Evolutionary conservation across 2,329 filamentous ascomycete species (phyloP).

Genomic region (Alternaria dauci): DNA sequence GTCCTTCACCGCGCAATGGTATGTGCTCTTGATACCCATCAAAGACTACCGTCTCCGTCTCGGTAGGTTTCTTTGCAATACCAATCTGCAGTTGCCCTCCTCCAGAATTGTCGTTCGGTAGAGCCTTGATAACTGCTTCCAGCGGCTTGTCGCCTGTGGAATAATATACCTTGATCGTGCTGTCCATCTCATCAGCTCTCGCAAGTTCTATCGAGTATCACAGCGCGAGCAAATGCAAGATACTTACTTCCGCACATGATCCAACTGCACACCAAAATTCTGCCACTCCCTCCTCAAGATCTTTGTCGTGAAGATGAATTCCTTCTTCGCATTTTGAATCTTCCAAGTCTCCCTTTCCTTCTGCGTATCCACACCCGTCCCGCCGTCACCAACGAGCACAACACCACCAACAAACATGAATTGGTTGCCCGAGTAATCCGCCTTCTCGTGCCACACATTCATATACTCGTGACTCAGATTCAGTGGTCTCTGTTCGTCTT

Average conservation of each 20-base stretch:
- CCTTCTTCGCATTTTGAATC: no score
- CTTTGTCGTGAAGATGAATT: no score
- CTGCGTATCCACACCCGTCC: slow-evolving; percentile 25
- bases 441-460: slow-evolving; percentile 37
- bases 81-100: slow-evolving; percentile 40
- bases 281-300: slow-evolving; percentile 25
- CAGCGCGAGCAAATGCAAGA: not conserved
- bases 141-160: no score
- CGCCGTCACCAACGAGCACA: slow-evolving; percentile 32
- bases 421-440: slow-evolving; percentile 36
- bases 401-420: slow-evolving; percentile 34
- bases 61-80: slow-evolving; percentile 42
- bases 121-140: slow-evolving; percentile 16
- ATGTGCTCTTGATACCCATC: slow-evolving; percentile 41
- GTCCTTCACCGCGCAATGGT: slow-evolving; percentile 26
- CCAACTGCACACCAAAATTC: slow-evolving; percentile 38
- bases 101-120: slow-evolving; percentile 35
- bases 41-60: slow-evolving; percentile 36
- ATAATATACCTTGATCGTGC: no score
- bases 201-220: not conserved
- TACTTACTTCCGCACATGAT: slow-evolving; percentile 34
- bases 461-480: slow-evolving; percentile 44
- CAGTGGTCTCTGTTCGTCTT: slow-evolving; percentile 24
- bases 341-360: not conserved
- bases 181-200: no score